Conservation (phyloP, 768 basidiomycete species). For the Amanita polypyramis region DNA sequence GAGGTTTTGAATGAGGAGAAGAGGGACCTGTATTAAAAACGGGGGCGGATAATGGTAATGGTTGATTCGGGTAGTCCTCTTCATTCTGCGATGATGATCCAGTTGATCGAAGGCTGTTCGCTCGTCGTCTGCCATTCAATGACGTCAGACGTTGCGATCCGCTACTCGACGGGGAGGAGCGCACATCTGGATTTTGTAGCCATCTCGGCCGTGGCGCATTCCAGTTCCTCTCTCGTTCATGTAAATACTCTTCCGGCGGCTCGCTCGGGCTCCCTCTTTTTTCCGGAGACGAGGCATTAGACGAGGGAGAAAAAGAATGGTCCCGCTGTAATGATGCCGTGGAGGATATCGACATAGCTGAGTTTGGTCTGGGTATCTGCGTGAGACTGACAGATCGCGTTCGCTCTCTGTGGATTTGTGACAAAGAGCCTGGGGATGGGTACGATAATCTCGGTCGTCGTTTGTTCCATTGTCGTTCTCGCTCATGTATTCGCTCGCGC, state of each 20-base stretch:
- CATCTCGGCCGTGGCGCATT: slow-evolving; percentile 55
- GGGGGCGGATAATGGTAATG: too few relatives aligned
- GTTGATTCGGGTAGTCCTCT: background rate
- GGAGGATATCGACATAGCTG: slow-evolving; percentile 10
- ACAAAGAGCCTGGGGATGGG: slow-evolving; percentile 30
- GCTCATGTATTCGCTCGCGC: slow-evolving; percentile 32
- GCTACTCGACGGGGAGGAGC: background rate
- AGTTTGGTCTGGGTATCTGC: slow-evolving; percentile 2
- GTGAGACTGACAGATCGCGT: slow-evolving; percentile 3
- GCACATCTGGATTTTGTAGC: slow-evolving; percentile 14
- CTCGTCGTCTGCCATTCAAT: slow-evolving; percentile 2
- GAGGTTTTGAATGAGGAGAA: background rate
- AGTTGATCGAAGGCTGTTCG: slow-evolving; percentile 2
- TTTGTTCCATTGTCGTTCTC: slow-evolving; percentile 49
- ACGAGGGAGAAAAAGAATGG: slow-evolving; percentile 23
- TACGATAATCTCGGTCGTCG: slow-evolving; percentile 25
- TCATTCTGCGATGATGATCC: background rate
- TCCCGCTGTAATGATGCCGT: slow-evolving; percentile 16
- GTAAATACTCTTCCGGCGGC: slow-evolving; percentile 17
- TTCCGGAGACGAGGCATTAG: slow-evolving; percentile 26
- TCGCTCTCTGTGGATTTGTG: slow-evolving; percentile 7
- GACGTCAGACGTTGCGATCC: slow-evolving; percentile 2
- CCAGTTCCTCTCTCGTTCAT: slow-evolving; percentile 59
- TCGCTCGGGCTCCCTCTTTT: slow-evolving; percentile 18
- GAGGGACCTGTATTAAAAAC: background rate